Percentiles rank a stretch among this genome's conserved stretches.
Evolutionary conservation across 2,329 filamentous ascomycete genomes (phyloP).

Genomic region (Colletotrichum zoysiae): DNA sequence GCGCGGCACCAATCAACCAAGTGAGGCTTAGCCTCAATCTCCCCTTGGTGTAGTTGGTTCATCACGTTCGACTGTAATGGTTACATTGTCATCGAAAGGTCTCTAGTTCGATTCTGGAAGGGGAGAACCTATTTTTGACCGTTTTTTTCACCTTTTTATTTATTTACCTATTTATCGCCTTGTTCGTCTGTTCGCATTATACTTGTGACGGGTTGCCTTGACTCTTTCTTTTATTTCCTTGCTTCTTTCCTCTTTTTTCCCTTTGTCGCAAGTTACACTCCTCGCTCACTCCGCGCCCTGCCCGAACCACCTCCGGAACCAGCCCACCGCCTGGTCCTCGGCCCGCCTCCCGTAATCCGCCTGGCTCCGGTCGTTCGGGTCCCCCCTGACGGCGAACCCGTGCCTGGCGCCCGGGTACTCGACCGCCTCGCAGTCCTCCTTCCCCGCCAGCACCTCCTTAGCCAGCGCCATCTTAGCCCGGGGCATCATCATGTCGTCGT

Average conservation of each 20-base stretch:
- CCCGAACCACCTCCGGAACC: constrained; percentile 46
- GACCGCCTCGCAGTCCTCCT: constrained; percentile 45
- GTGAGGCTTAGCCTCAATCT: constrained; percentile 27
- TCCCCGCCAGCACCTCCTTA: constrained; percentile 51
- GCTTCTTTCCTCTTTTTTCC: background rate
- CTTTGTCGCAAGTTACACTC: background rate
- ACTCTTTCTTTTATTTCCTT: background rate
- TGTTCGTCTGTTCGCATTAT: background rate
- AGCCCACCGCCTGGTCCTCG: constrained; percentile 48
- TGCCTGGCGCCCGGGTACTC: constrained; percentile 49
- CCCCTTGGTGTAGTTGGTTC: constrained; percentile 40
- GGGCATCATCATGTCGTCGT: constrained; percentile 57
- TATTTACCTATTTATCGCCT: too few species aligned
- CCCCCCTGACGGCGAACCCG: constrained; percentile 48
- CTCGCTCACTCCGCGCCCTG: constrained; percentile 15
- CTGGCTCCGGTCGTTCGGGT: constrained; percentile 44
- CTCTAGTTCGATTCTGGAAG: constrained; percentile 40
- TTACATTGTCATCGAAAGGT: constrained; percentile 36
- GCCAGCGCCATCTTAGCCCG: constrained; percentile 50
- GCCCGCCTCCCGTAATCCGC: constrained; percentile 45
- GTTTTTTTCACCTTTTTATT: background rate
- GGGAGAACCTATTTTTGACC: constrained; percentile 13
- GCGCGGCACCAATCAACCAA: background rate
- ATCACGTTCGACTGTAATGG: constrained; percentile 41
- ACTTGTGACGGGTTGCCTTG: background rate